Evolutionary conservation across 75 land plant genomes (phyloP).

Genomic region (Cupressus sempervirens): DNA sequence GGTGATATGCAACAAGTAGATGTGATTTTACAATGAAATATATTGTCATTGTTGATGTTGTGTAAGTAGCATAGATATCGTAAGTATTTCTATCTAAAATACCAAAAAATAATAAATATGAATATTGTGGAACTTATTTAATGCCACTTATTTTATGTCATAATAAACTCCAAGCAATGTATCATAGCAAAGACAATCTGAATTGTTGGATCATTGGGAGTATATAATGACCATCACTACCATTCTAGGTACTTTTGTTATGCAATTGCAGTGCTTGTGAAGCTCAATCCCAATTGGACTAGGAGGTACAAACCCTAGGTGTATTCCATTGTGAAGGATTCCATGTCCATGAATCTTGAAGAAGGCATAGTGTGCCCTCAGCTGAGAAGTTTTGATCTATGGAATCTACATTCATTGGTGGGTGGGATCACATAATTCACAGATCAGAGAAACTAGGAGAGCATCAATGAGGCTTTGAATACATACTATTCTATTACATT

Average conservation of each 20-base stretch:
- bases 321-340: conserved; percentile 74
- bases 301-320: conserved; percentile 59
- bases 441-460: conserved; percentile 95
- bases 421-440: conserved; percentile 82
- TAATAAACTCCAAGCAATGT: too few species aligned
- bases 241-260: conserved; percentile 89
- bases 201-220: too few species aligned
- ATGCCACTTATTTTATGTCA: too few species aligned
- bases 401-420: conserved; percentile 97
- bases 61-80: too few species aligned
- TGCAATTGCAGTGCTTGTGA: conserved; percentile 78
- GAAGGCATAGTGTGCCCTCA: conserved; percentile 38
- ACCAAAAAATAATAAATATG: too few species aligned
- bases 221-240: conserved; percentile 87
- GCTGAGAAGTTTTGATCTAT: conserved; percentile 75
- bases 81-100: too few species aligned
- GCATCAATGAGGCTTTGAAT: conserved; percentile 87
- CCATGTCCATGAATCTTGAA: conserved; percentile 45
- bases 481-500: conserved; percentile 89
- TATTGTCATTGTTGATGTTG: too few species aligned
- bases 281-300: conserved; percentile 76
- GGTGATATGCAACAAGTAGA: too few species aligned
- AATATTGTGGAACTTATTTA: too few species aligned
- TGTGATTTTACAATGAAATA: too few species aligned
- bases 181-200: too few species aligned